Evolutionary conservation across 352 stramenopile genomes (phyloP), one percentile per base, ranked within the genome.

Genomic region (Globisporangium cederbergense): DNA sequence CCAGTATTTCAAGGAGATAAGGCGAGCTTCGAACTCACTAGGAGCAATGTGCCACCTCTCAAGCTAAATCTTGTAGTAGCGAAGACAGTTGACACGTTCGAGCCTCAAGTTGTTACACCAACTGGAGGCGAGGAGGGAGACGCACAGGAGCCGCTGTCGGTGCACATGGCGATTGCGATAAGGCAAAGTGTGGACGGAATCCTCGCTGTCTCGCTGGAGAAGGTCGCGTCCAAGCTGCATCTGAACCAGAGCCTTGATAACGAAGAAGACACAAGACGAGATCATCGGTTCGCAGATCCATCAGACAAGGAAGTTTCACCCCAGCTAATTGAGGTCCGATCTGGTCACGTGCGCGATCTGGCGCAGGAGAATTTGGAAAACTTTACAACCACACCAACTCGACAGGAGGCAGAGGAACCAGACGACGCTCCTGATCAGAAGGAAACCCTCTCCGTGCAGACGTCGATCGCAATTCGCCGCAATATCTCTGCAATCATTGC

Each of bases 101-200:
- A 52, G 8, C n/a, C 46, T 32, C 32, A 36, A 8, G 32, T 36
- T 36, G 32, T 36, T 36, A 8, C 1, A 5, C 8, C 46, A 52
- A 46, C 18, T 8, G 18, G 22, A 7, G n/a, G 16, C 36, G 66
- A 71, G 60, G 67, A 74, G 36, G 67, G 66, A 30, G 22, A 11
- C 18, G 36, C 66, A n/a, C 61, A 66, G 5, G 64, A 78, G 20
- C 20, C 77, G 16, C 50, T 58, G 20, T 42, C 70, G 1, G 67
- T 76, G 43, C 72, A 77, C 36, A 73, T 74, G 25, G 65, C 68
- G 20, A 74, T 82, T 25, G 72, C 69, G n/a, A 72, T 82, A 54
- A 67, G 66, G 53, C 75, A 72, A 50, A 78, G 57, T 32, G 66
- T 85, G 7, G 59, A 74, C 34, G 72, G 74, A 2, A 71, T 85